These are phyloP conservation scores for Calocybe gangraenosa DNA, from an alignment of 768 basidiomycete genomes.

Conservation along the genomic window DNA sequence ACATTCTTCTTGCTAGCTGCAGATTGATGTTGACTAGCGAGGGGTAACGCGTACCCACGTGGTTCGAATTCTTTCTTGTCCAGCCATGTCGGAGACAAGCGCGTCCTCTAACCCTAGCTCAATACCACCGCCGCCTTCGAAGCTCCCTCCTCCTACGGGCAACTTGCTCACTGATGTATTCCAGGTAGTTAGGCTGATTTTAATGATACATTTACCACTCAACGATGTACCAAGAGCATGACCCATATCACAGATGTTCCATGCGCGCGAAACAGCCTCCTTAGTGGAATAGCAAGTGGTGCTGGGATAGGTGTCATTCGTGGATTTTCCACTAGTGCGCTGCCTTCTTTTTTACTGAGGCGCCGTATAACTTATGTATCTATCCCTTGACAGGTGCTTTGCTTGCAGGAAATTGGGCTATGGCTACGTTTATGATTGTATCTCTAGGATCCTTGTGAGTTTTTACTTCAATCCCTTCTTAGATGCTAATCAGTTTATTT, in stretches of 20 bases:
- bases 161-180: conserved; percentile 31
- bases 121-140: conserved; percentile 29
- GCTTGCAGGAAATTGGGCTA: conserved; percentile 74
- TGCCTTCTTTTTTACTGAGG: neutral
- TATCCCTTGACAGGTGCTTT: conserved; percentile 48
- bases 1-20: too few relatives aligned
- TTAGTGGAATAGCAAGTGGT: conserved; percentile 79
- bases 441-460: conserved; percentile 69
- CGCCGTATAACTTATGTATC: too few relatives aligned
- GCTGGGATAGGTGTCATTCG: conserved; percentile 73
- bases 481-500: conserved; percentile 3
- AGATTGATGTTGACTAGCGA: too few relatives aligned
- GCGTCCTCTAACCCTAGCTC: conserved; percentile 7
- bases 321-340: conserved; percentile 55
- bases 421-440: conserved; percentile 66
- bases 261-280: conserved; percentile 70
- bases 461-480: conserved; percentile 3
- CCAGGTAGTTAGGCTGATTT: conserved; percentile 20
- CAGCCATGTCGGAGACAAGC: neutral
- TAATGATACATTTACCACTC: neutral
- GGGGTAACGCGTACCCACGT: too few relatives aligned
- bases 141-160: conserved; percentile 34
- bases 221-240: conserved; percentile 37
- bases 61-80: neutral
- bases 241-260: conserved; percentile 65